Base-by-base conservation (phyloP, 2,329 filamentous ascomycete genomes). In the Aspergillaceae sp. region DNA sequence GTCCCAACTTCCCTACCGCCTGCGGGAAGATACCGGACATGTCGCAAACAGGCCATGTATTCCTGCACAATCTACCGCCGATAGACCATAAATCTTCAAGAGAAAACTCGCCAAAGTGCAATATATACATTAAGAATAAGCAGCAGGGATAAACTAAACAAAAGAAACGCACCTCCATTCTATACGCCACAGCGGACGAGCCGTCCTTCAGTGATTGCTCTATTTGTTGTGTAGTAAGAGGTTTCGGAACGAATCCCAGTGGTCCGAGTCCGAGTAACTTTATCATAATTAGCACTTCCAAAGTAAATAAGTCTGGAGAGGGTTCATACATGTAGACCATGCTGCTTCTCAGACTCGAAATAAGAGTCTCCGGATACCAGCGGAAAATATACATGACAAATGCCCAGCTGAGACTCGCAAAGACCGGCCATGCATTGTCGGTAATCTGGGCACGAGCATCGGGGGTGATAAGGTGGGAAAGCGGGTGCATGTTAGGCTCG, bases 301-400 rank as follows among this genome's bases (percentile, higher is more conserved):
- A 10, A 35, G n/a, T 7, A 4, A 29, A 9, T 4, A 11, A n/a
- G 11, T 19, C n/a, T 33, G 26, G 40, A 44, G 4, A 27, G 7
- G 46, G 38, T 34, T 76, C 79, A 62, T 91, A 98, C 74, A 98
- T 95, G 63, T 98, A 98, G 58, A 81, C 87, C 92, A 98, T 98
- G 73, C 89, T 96, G 70, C 83, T 90, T 66, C 88, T 79, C 74
- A 98, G 71, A 67, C 90, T 96, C 49, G 83, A 81, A 76, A 96
- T 92, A 63, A 98, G 78, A 47, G 86, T 87, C 59, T 94, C 87
- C 4, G 92, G 89, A 71, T 97, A 83, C 79, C 86, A 87, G 58
- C 86, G 80, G 74, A 96, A 98, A 50, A 98, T 70, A 71, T 91
- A 88, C 92, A 98, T 98, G 53, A 98, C 89, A 61, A 82, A 74